Conservation (phyloP, 164 flowering plant species). For the Berberis thunbergii region DNA sequence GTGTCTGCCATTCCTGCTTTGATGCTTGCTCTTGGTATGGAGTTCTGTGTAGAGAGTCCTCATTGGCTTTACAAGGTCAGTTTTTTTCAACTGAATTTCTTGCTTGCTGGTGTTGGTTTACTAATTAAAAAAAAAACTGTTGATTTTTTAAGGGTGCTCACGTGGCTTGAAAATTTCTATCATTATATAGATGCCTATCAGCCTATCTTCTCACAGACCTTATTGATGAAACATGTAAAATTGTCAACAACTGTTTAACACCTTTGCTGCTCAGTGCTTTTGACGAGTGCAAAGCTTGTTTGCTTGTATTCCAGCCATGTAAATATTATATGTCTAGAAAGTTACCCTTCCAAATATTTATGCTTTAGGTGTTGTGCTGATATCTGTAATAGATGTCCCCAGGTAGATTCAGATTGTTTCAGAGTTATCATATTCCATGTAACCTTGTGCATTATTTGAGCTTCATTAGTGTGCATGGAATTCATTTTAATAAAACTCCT, state of each 20-base stretch:
- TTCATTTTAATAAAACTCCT: no score
- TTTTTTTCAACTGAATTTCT: not conserved
- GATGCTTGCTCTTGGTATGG: conserved; percentile 66
- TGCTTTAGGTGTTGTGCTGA: no score
- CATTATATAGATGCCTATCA: not conserved
- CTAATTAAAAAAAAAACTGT: not conserved
- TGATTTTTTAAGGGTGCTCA: not conserved
- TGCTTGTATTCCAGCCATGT: no score
- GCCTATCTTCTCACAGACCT: not conserved
- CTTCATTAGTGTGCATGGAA: no score
- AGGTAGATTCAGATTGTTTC: no score
- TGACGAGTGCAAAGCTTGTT: no score
- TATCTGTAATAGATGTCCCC: no score
- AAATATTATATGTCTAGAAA: no score
- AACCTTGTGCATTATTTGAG: no score
- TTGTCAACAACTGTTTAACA: not conserved
- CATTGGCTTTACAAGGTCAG: conserved; percentile 90
- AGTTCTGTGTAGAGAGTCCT: conserved; percentile 84
- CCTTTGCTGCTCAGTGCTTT: not conserved
- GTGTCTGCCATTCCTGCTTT: conserved; percentile 79
- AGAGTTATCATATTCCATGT: no score
- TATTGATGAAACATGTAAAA: no score
- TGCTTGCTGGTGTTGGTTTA: not conserved
- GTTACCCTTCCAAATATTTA: no score
- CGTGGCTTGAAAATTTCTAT: not conserved